These are phyloP conservation scores for Medicago ruthenica DNA, from an alignment of 306 rosid species.

Conservation along the genomic window DNA sequence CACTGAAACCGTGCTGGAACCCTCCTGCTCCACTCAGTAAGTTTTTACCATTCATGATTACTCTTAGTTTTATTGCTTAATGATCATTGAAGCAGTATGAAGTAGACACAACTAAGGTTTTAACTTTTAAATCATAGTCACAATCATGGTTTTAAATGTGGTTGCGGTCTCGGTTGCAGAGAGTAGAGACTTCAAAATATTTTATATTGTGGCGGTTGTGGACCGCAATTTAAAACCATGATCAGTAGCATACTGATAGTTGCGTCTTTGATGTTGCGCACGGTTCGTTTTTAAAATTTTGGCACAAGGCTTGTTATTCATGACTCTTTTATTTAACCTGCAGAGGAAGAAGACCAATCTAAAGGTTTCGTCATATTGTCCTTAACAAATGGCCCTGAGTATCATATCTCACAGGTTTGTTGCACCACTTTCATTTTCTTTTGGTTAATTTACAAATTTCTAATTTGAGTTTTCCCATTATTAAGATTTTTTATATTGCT, in stretches of 20 bases:
- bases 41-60: constrained; percentile 10
- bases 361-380: constrained; percentile 51
- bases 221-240: not conserved
- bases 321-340: not conserved
- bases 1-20: constrained; percentile 47
- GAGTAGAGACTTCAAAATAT: too few relatives aligned
- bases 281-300: not conserved
- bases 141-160: not conserved
- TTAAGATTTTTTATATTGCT: not conserved
- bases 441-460: constrained; percentile 5
- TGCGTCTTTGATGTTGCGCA: not conserved
- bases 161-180: not conserved
- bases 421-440: constrained; percentile 1
- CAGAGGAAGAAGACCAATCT: constrained; percentile 42
- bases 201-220: too few relatives aligned
- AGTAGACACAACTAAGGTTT: not conserved
- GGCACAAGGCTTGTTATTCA: not conserved
- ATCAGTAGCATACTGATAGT: not conserved
- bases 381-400: constrained; percentile 54
- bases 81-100: not conserved
- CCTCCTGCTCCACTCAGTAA: constrained; percentile 24
- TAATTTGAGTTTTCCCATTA: not conserved
- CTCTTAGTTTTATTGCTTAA: not conserved
- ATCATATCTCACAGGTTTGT: constrained; percentile 50
- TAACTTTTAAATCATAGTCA: not conserved